phyloP scores from a whole-genome alignment of 2,329 filamentous ascomycete species.

The Aspergillus sp. region DNA sequence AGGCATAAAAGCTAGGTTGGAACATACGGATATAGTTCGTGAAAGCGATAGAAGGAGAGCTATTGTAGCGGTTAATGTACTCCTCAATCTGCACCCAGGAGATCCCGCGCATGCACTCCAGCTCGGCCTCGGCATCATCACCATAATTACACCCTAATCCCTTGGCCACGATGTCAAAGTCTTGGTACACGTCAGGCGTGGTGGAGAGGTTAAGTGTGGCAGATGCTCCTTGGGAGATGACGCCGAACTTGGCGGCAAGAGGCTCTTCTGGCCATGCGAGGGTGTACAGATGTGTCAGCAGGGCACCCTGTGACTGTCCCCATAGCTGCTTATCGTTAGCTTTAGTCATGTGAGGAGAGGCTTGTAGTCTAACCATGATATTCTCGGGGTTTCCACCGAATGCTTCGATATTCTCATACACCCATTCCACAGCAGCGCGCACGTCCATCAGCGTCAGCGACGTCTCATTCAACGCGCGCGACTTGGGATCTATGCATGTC shows the following conservation, averaged over 20 bases:
- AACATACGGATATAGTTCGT: slow-evolving; percentile 9
- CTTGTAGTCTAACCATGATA: background rate
- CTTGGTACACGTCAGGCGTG: slow-evolving; percentile 9
- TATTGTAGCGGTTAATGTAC: slow-evolving; percentile 28
- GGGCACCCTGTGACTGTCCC: slow-evolving; percentile 29
- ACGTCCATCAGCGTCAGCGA: slow-evolving; percentile 17
- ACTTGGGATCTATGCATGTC: slow-evolving; percentile 16
- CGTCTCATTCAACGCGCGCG: background rate
- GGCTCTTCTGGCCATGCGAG: slow-evolving; percentile 27
- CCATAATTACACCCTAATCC: slow-evolving; percentile 28
- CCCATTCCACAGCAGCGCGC: slow-evolving; percentile 33
- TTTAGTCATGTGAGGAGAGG: background rate
- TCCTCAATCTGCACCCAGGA: slow-evolving; percentile 28
- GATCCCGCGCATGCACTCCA: slow-evolving; percentile 33
- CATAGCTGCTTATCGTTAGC: slow-evolving; percentile 20
- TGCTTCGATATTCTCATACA: slow-evolving; percentile 35
- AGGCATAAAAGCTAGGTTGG: no score
- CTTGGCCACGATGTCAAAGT: slow-evolving; percentile 34
- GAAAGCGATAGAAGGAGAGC: slow-evolving; percentile 24
- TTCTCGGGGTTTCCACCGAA: slow-evolving; percentile 36
- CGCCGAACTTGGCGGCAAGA: slow-evolving; percentile 13
- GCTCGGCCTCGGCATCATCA: slow-evolving; percentile 23
- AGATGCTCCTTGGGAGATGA: slow-evolving; percentile 24
- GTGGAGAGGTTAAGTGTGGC: slow-evolving; percentile 19
- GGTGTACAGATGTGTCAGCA: slow-evolving; percentile 24